A percentile compares a stretch with the other conserved stretches of the same genome.
Conservation (phyloP, 805 yeast genomes). For the Sugiyamaella americana region DNA sequence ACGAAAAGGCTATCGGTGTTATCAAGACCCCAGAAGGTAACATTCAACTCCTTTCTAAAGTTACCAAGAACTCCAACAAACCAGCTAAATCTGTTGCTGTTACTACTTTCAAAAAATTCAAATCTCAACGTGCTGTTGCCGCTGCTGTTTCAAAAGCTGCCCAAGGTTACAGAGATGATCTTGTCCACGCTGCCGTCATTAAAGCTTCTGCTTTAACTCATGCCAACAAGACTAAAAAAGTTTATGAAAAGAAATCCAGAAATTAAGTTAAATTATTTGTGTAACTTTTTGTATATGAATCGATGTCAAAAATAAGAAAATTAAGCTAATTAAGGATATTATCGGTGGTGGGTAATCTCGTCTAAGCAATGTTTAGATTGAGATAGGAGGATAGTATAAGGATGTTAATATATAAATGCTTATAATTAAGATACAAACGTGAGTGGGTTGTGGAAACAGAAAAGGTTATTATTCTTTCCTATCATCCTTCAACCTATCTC, state of each 20-base stretch:
- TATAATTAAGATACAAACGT: too few species aligned
- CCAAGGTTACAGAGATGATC: constrained; percentile 45
- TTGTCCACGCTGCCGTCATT: constrained; percentile 43
- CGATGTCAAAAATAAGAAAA: background rate
- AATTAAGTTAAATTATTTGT: background rate
- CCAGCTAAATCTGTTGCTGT: constrained; percentile 39
- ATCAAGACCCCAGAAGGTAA: constrained; percentile 31
- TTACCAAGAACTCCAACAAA: constrained; percentile 41
- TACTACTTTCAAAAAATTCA: constrained; percentile 39
- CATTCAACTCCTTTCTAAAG: constrained; percentile 40
- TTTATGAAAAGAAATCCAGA: constrained; percentile 25
- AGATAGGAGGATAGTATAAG: too few species aligned
- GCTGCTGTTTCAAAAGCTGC: constrained; percentile 41
- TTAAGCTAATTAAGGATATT: too few species aligned
- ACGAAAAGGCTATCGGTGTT: constrained; percentile 46
- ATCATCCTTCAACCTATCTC: too few species aligned
- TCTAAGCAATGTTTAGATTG: too few species aligned
- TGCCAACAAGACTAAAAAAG: constrained; percentile 36
- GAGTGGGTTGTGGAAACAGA: too few species aligned
- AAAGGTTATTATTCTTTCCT: too few species aligned
- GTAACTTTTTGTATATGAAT: background rate
- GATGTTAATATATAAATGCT: too few species aligned
- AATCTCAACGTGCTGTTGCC: constrained; percentile 40
- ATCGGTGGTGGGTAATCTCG: too few species aligned
- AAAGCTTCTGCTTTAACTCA: constrained; percentile 42